Base-by-base conservation (phyloP, 129 eudicot species). In the Escallonia rubra region DNA sequence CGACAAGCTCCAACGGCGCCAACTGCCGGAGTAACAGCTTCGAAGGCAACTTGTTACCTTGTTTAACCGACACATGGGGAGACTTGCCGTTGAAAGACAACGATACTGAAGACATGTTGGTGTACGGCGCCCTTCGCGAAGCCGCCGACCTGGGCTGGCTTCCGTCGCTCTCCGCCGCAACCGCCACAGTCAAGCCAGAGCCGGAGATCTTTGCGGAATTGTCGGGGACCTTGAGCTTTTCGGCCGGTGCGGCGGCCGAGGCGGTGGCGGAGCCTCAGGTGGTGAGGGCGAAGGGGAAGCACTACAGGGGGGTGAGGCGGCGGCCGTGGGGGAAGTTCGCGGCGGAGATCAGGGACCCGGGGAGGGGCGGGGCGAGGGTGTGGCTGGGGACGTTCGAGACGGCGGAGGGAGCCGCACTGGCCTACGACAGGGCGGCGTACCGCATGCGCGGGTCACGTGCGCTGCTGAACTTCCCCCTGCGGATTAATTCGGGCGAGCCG, bases 261-360 rank as follows among this genome's bases (percentile, higher is more conserved):
- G 56, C 23, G 68, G 6, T 15, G 47, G 45, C 57, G 56, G 59
- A 15, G 43, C 63, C 49, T 16, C 63, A 56, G 74, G 75, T 47
- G 69, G 70, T 50, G 46, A 57, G 65, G 57, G 61, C 76, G 41
- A 82, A 39, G 60, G 89, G 81, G 55, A 84, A 75, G 66, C 95
- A 84, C 46, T 86, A 86, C 57, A 76, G 97, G 50, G 95, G 95
- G 0, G 97, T 90, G 2, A 73, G 95, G 61, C 74, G 81, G 43
- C 83, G 97, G 67, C 97, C 95, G 41, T 90, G 97, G 96, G 95
- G 96, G 15, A 83, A 84, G 63, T 90, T 71, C 10, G 96, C 96
- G 66, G 96, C 95, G 79, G 96, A 90, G 77, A 90, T 90, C 6
- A 58, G 96, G 61, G 96, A 90, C 43, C 96, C 96, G 44, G 86